A percentile compares a stretch with the other conserved stretches of the same genome.
phyloP scores from a whole-genome alignment of 1,139 yeast species.

The Suhomyces bribrorum region DNA sequence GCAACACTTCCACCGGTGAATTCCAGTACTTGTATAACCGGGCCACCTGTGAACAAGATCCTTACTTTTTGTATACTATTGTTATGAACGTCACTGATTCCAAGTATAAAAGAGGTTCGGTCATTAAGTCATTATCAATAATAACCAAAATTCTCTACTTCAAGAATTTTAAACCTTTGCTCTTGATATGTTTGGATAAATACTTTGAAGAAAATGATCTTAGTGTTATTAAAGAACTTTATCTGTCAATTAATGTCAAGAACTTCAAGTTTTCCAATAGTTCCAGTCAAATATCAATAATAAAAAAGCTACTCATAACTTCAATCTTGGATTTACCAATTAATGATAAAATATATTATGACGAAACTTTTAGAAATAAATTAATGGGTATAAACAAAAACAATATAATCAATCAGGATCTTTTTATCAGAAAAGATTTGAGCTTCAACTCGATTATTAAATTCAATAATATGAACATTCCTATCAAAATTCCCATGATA shows the following conservation, averaged over 20 bases:
- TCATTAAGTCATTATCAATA: conserved; percentile 56
- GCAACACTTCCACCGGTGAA: conserved; percentile 38
- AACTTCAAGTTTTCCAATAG: conserved; percentile 29
- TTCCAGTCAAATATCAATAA: conserved; percentile 32
- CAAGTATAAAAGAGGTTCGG: conserved; percentile 53
- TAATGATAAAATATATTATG: conserved; percentile 45
- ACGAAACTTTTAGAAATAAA: conserved; percentile 40
- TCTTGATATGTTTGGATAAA: conserved; percentile 55
- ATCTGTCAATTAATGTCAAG: conserved; percentile 38
- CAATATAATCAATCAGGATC: conserved; percentile 28
- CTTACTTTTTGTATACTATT: conserved; percentile 57
- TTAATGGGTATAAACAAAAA: conserved; percentile 42
- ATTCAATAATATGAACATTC: conserved; percentile 45
- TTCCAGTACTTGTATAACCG: conserved; percentile 42
- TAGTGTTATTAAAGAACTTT: conserved; percentile 27
- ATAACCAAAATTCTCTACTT: conserved; percentile 53
- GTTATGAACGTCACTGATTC: conserved; percentile 53
- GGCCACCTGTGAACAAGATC: conserved; percentile 37
- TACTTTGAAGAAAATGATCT: conserved; percentile 34
- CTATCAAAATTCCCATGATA: conserved; percentile 46
- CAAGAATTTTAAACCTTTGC: conserved; percentile 60
- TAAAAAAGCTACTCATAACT: conserved; percentile 44
- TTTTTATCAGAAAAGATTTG: conserved; percentile 46
- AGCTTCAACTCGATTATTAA: conserved; percentile 43
- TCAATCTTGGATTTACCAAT: conserved; percentile 50